phyloP scores from a whole-genome alignment of 2,329 filamentous ascomycete species.

The Arachnomyces sp. region DNA sequence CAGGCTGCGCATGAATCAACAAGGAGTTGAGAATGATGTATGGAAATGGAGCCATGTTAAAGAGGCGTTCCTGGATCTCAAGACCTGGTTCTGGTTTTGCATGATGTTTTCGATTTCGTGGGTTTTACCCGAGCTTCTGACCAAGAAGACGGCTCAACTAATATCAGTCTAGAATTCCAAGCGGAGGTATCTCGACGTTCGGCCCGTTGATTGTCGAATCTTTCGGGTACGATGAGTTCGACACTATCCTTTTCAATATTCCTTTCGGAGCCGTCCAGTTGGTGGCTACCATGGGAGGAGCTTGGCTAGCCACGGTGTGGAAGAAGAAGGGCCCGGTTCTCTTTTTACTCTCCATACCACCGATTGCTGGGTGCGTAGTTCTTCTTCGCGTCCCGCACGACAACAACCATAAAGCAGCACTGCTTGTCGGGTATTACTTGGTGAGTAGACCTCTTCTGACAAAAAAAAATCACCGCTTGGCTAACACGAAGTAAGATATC shows the following conservation, averaged over 20 bases:
- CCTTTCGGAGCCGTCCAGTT: constrained; percentile 55
- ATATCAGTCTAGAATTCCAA: constrained; percentile 37
- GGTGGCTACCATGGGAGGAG: constrained; percentile 50
- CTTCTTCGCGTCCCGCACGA: constrained; percentile 44
- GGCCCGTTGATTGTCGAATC: constrained; percentile 50
- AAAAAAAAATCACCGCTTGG: constrained; percentile 2
- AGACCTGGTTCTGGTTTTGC: constrained; percentile 53
- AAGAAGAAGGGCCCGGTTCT: constrained; percentile 51
- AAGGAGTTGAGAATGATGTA: constrained; percentile 31
- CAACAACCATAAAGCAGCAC: constrained; percentile 38
- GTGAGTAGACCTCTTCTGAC: constrained; percentile 12
- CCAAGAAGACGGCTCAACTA: neutral
- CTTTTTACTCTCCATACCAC: constrained; percentile 46
- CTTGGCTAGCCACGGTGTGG: constrained; percentile 46
- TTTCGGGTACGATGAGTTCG: constrained; percentile 50
- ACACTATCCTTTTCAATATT: constrained; percentile 53
- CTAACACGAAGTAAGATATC: constrained; percentile 36
- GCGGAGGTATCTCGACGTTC: constrained; percentile 52
- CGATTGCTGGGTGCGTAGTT: constrained; percentile 49
- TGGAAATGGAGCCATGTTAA: constrained; percentile 47
- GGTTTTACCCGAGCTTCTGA: constrained; percentile 7
- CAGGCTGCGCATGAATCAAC: constrained; percentile 43
- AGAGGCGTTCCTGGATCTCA: constrained; percentile 49
- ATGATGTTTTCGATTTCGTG: constrained; percentile 48
- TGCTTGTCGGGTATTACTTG: constrained; percentile 52